Evolutionary conservation across 179 eudicot genomes (phyloP).

Genomic region (Actinidia chinensis): DNA sequence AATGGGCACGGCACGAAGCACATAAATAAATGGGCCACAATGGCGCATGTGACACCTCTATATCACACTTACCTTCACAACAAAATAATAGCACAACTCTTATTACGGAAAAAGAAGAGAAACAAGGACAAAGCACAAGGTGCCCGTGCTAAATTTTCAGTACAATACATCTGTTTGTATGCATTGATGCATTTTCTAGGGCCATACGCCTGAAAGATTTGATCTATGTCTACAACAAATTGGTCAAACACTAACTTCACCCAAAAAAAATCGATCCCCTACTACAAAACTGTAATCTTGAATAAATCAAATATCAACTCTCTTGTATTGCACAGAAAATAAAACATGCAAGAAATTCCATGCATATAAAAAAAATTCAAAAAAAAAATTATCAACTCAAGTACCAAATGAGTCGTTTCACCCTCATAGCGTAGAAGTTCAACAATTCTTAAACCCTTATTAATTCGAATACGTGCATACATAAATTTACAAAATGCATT

Average conservation of each 20-base stretch:
- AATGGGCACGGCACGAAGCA: too few species aligned
- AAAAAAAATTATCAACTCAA: not conserved
- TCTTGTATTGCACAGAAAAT: not conserved
- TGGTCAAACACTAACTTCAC: too few species aligned
- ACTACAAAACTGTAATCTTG: too few species aligned
- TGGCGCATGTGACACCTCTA: too few species aligned
- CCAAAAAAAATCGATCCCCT: too few species aligned
- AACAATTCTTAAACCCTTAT: not conserved
- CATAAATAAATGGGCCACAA: too few species aligned
- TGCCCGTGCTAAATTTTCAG: constrained; percentile 6
- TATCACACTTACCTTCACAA: not conserved
- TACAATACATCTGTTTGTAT: not conserved
- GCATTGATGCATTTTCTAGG: too few species aligned
- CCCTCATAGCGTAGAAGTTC: not conserved
- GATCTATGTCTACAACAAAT: too few species aligned
- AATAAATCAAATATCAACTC: not conserved
- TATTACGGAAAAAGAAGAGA: too few species aligned
- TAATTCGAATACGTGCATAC: not conserved
- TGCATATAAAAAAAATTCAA: not conserved
- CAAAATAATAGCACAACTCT: not conserved
- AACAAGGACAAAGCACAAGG: not conserved
- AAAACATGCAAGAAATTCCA: too few species aligned
- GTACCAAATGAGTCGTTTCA: not conserved
- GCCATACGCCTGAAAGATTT: too few species aligned
- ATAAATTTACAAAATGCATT: not conserved